These are phyloP conservation scores for Penicillium sp. DNA, from an alignment of 2,329 filamentous ascomycete species.

Conservation along the genomic window DNA sequence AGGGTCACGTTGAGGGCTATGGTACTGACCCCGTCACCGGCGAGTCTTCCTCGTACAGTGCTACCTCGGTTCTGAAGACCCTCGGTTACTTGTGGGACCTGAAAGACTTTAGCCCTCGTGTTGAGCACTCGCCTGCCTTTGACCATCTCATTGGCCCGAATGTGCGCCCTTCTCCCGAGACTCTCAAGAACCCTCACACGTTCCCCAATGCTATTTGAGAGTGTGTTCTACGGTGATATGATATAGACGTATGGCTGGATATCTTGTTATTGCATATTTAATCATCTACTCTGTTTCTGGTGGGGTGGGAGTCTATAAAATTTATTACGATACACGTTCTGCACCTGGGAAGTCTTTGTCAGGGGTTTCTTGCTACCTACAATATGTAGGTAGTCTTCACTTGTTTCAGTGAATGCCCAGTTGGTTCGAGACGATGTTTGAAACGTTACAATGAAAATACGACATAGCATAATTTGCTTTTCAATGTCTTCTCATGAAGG, in stretches of 20 bases:
- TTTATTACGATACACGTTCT: not conserved
- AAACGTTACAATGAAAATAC: not conserved
- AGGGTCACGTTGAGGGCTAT: conserved; percentile 28
- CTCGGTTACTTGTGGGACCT: conserved; percentile 32
- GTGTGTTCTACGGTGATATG: not conserved
- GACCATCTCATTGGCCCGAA: conserved; percentile 28
- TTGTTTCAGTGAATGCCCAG: not conserved
- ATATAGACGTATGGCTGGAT: not conserved
- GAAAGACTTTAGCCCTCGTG: conserved; percentile 29
- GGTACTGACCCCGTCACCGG: conserved; percentile 28
- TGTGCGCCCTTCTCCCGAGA: conserved; percentile 8
- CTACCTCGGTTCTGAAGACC: conserved; percentile 33
- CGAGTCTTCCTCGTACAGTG: conserved; percentile 24
- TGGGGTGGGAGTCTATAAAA: not conserved
- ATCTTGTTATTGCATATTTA: not conserved
- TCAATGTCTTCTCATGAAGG: not conserved
- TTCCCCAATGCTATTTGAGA: conserved; percentile 22
- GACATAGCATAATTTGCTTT: not conserved
- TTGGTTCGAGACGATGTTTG: not conserved
- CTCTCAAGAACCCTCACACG: conserved; percentile 22
- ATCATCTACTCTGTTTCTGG: not conserved
- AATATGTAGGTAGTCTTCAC: not conserved
- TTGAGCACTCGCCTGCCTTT: conserved; percentile 30
- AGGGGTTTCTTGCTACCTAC: not conserved
- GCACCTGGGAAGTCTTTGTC: too few species aligned